Evolutionary conservation across 2,329 filamentous ascomycete genomes (phyloP), one percentile per base, ranked within the genome.

Genomic region (Pyrenophora seminiperda): DNA sequence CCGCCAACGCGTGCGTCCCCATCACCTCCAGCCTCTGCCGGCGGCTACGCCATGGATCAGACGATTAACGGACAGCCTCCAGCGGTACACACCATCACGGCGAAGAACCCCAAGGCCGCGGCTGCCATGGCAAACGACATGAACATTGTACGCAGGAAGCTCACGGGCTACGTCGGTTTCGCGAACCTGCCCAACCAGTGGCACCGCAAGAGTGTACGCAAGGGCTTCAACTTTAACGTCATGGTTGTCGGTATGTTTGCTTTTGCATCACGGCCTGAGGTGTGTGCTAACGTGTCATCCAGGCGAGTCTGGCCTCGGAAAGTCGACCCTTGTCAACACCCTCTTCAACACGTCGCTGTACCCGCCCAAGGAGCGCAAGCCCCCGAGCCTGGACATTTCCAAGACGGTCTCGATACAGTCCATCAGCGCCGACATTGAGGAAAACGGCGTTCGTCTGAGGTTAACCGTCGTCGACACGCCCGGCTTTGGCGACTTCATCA

Each of bases 201-300:
- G 94, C 94, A 99, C 83, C 93, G 94, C 77, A 99, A 99, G 88
- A 97, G 92, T 85, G 94, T 99, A 71, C 91, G 94, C 74, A 99
- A 99, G 80, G 94, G 94, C 56, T 99, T 99, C 85, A 99, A 97
- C 85, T 99, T 99, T 84, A 99, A 99, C 75, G 94, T 99, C 66
- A 99, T 99, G 94, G 94, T 99, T 77, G 94, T 99, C 78, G 94
- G 94, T 97, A 83, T 73, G 92, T 87, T 29, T 47, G 32, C 45
- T 43, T 40, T 29, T 29, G 27, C 31, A n/a, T 24, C 9, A 10
- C 36, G 31, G 24, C 15, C n/a, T 19, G 22, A 14, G n/a, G 13
- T 19, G 15, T 22, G 42, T 47, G 46, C 59, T 68, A 58, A 67
- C 48, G 32, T 43, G 22, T 46, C 37, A 14, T 18, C 17, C 63